A percentile compares a stretch with the other conserved stretches of the same genome.
phyloP scores from a whole-genome alignment of 371 early-diverging fungal genomes.

The Paraphysoderma sedebokerense region DNA sequence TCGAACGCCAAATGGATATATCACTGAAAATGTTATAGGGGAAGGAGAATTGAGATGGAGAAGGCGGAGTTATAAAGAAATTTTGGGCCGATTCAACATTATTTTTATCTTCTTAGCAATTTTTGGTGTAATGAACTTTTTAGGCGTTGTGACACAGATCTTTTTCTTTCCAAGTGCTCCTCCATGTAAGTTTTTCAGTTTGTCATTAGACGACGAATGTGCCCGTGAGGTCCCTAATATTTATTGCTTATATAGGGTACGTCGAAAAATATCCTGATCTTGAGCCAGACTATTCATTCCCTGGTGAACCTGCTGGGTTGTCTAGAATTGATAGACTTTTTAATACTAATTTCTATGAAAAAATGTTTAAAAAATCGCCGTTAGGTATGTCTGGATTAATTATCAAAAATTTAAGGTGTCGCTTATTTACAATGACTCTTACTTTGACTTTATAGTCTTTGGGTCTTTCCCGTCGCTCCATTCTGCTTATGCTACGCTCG shows the following conservation, averaged over 20 bases:
- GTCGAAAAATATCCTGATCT: conserved; percentile 33
- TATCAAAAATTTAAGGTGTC: too few relatives aligned
- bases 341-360: conserved; percentile 38
- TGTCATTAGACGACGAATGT: conserved; percentile 1
- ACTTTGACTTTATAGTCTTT: too few relatives aligned
- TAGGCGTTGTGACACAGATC: conserved; percentile 51
- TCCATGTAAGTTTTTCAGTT: conserved; percentile 22
- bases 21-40: too few relatives aligned
- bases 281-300: conserved; percentile 43
- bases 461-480: conserved; percentile 61
- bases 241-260: conserved; percentile 25
- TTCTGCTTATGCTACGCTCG: conserved; percentile 47
- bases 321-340: conserved; percentile 48
- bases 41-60: too few relatives aligned
- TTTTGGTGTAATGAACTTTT: conserved; percentile 49
- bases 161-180: conserved; percentile 48
- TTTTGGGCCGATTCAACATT: background rate
- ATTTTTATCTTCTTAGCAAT: conserved; percentile 26
- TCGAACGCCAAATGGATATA: background rate
- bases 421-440: too few relatives aligned
- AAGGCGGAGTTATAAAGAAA: too few relatives aligned
- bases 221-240: background rate
- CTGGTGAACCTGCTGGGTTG: conserved; percentile 51
- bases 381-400: too few relatives aligned
- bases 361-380: conserved; percentile 50